Base-by-base conservation (phyloP, 805 yeast genomes). In the Saccharomycopsis sp. region DNA sequence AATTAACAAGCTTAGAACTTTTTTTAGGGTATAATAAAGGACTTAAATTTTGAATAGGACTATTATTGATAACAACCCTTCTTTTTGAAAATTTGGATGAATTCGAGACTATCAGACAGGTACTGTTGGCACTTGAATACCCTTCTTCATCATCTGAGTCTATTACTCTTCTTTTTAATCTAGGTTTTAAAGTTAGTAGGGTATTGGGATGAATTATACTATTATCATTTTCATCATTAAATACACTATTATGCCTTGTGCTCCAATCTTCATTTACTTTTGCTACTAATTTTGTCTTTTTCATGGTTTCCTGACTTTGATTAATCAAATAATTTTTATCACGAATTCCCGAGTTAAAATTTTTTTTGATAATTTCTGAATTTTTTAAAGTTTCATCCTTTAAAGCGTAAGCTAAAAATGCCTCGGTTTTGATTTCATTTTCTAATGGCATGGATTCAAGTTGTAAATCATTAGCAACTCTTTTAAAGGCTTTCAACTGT, bases 251-350 rank as follows among this genome's bases (percentile, higher is more conserved):
- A 23, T 8, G 10, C 34, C 50, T 51, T 27, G 55, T 51, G 34
- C 52, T 62, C 67, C 67, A 62, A 1, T 57, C 46, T 40, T 58
- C 57, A 42, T 62, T 62, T 4, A 63, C 62, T 39, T 49, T 54
- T 37, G 54, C 57, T 19, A 62, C 58, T 15, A 62, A 47, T 30
- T 61, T 64, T 40, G 53, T 58, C 40, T 54, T 52, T 35, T 56
- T 56, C 34, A 56, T 39, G 29, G 47, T 49, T 35, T 55, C 59
- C 5, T 53, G 46, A 23, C 34, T 31, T 18, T 43, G 41, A 19
- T 3, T 26, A 21, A 3, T 10, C 13, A 5, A 4, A 14, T 33
- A n/a, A 3, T 17, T 33, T 5, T 20, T 30, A 38, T 15, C 31
- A 31, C 15, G 9, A 15, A 14, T 5, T 15, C 17, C n/a, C 17